Conservation (phyloP, 2,329 filamentous ascomycete species). For the Aspergillus unguis region DNA sequence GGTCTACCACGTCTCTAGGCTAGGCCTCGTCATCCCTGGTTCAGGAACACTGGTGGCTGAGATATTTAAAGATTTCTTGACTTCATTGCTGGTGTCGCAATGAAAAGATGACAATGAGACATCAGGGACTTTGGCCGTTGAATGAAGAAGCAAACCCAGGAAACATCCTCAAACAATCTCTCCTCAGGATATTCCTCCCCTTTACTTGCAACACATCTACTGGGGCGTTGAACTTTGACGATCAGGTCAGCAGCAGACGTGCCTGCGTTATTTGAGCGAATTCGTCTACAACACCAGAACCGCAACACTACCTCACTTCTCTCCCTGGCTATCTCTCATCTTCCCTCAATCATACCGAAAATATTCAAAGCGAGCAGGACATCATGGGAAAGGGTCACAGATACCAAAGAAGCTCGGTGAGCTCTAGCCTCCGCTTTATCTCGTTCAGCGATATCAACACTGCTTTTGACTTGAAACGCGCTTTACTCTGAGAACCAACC, state of each 20-base stretch:
- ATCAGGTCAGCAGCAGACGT: slow-evolving; percentile 2
- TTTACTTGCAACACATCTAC: neutral
- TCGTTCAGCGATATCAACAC: neutral
- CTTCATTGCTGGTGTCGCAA: too few relatives aligned
- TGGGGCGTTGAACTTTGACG: neutral
- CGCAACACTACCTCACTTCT: neutral
- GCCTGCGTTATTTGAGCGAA: slow-evolving; percentile 1
- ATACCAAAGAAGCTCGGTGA: slow-evolving; percentile 8
- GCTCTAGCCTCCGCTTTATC: neutral
- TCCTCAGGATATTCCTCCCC: neutral
- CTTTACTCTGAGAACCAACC: neutral
- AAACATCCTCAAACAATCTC: neutral
- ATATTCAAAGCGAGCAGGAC: neutral
- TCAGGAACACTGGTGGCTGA: too few relatives aligned
- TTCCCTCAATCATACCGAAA: neutral
- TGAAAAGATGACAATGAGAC: neutral
- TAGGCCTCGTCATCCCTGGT: too few relatives aligned
- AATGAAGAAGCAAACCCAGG: too few relatives aligned
- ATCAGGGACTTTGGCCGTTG: neutral
- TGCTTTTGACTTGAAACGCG: too few relatives aligned
- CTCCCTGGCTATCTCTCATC: neutral
- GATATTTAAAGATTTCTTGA: neutral
- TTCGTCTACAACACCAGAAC: neutral
- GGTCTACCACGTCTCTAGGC: too few relatives aligned
- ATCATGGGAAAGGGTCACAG: slow-evolving; percentile 5